Base-by-base conservation (phyloP, 2,329 filamentous ascomycete genomes). In the Scopulariopsis brevicaulis region DNA sequence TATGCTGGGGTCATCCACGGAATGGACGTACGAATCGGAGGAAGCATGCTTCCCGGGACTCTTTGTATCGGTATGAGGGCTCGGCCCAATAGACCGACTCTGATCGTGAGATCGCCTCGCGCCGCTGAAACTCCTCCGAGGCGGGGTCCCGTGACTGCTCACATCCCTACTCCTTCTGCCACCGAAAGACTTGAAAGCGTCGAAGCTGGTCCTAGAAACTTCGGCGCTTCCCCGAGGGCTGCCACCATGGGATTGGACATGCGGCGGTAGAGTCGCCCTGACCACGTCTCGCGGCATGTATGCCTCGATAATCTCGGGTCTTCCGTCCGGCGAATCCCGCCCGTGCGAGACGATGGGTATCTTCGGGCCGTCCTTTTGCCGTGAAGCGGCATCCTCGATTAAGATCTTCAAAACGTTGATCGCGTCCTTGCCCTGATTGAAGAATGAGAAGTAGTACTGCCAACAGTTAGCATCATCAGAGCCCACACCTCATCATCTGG, bases 401-500 rank as follows among this genome's bases (percentile, higher is more conserved):
- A 95, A 75, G 50, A 83, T 82, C 61, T 83, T 88, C 56, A 99
- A 76, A 2, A 94, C 81, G 55, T 86, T 83, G 62, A 96, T 83
- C 15, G 90, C 93, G 65, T 96, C 89, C 65, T 88, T 85, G 7
- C 91, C 91, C 62, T 86, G 86, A 63, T 83, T 87, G 69, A 96
- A 96, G 72, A 97, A 97, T 0, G 92, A 94, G 70, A 99, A 97
- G 69, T 95, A 97, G 69, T 97, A 96, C 84, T 92, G 32, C 12
- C 46, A 22, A 6, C 10, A 24, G 46, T 50, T 24, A 50, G 46
- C 46, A 50, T 50, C 40, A 8, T 8, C 14, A 7, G 8, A 15
- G 15, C 18, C 18, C 37, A 18, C 12, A 4, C n/a, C 15, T 24
- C 46, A 22, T 22, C 20, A 11, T 24, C 10, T 20, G n/a, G 37